A percentile compares a stretch with the other conserved stretches of the same genome.
phyloP scores from a whole-genome alignment of 768 basidiomycete genomes.

The Calocybe cyanea region DNA sequence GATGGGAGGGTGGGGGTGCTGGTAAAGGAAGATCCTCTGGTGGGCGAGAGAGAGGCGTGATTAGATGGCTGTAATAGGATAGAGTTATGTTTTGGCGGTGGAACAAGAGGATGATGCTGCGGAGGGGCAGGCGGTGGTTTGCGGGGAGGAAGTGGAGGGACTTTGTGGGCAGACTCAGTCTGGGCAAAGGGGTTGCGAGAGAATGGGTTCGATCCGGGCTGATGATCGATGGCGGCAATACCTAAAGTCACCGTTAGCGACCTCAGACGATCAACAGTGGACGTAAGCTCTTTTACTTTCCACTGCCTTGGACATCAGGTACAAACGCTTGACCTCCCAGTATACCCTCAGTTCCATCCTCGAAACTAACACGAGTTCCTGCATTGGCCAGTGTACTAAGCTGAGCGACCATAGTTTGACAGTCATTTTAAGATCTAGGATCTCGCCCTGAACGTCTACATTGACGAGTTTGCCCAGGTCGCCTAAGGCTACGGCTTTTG shows the following conservation, averaged over 20 bases:
- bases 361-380: conserved; percentile 88
- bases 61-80: conserved; percentile 15
- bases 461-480: conserved; percentile 82
- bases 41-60: conserved; percentile 17
- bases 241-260: no score
- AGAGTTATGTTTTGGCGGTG: conserved; percentile 38
- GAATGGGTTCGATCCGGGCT: no score
- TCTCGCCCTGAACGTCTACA: conserved; percentile 93
- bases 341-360: conserved; percentile 91
- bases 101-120: conserved; percentile 14
- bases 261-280: neutral
- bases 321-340: conserved; percentile 94
- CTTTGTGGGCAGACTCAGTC: no score
- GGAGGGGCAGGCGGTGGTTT: conserved; percentile 28
- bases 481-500: conserved; percentile 82
- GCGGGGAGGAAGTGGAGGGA: conserved; percentile 50
- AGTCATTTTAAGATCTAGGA: conserved; percentile 85
- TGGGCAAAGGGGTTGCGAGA: no score
- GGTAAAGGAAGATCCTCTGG: conserved; percentile 12
- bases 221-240: no score
- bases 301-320: conserved; percentile 89
- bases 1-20: conserved; percentile 14
- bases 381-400: conserved; percentile 72
- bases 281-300: conserved; percentile 47
- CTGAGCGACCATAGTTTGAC: conserved; percentile 83